Conservation (phyloP, 108 stramenopile species). For the Aurantiochytrium sp. region DNA sequence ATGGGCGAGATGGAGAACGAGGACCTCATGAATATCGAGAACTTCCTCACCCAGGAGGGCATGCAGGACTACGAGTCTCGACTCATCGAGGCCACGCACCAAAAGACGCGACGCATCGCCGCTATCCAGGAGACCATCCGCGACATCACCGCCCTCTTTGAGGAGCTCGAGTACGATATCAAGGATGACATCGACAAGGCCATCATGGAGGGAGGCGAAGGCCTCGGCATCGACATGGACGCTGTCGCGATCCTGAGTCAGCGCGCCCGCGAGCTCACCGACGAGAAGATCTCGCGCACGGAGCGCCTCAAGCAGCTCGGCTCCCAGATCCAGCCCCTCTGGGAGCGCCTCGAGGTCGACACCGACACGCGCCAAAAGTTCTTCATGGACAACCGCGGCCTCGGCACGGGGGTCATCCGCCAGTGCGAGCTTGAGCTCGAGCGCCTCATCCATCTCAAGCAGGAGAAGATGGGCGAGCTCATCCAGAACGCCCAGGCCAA, state of each 20-base stretch:
- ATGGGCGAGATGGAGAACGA: not conserved
- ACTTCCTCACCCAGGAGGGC: not conserved
- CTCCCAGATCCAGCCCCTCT: constrained; percentile 9
- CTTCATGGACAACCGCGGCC: constrained; percentile 29
- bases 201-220: constrained; percentile 23
- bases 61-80: not conserved
- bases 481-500: constrained; percentile 19
- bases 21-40: not conserved
- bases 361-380: constrained; percentile 11
- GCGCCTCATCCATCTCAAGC: constrained; percentile 10
- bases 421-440: constrained; percentile 26
- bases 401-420: not conserved
- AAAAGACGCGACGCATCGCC: not conserved
- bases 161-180: constrained; percentile 10
- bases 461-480: constrained; percentile 25
- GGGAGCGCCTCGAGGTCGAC: constrained; percentile 6
- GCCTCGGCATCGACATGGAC: constrained; percentile 11
- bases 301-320: constrained; percentile 31
- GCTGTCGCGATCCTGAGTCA: not conserved
- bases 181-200: constrained; percentile 8
- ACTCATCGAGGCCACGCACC: not conserved
- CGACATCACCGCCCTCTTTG: constrained; percentile 14
- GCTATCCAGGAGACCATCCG: constrained; percentile 13
- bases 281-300: constrained; percentile 11
- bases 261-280: constrained; percentile 12